Evolutionary conservation across 2,329 filamentous ascomycete genomes (phyloP), one percentile per base, ranked within the genome.

Genomic region (Chalaropsis ovoidea): DNA sequence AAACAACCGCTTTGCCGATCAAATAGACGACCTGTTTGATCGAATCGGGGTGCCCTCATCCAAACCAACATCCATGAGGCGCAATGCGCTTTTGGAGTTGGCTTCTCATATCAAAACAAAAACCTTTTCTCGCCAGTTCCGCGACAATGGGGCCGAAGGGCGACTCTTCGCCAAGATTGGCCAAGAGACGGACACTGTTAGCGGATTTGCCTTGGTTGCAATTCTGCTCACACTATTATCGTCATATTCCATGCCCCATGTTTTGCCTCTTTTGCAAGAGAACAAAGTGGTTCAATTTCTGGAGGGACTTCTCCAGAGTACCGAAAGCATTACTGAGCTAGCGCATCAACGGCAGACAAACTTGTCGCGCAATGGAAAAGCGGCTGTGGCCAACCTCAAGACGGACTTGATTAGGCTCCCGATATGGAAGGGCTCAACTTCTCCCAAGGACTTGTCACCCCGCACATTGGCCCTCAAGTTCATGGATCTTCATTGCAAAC

Each of bases 141-240:
- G 88, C 22, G 86, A 91, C 68, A 86, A 90, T 69, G 84, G 85
- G 6, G 83, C 88, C 65, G 88, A 90, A 68, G 81, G 85, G 64
- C 82, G 82, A 39, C 78, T 96, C 17, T 82, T 90, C 63, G 79
- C 82, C 56, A 81, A 82, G 52, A 77, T 88, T 10, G 80, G 78
- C 0, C 77, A 78, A 61, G 83, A 87, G 70, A 75, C 78, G 1
- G 87, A 91, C 71, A 69, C 80, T 24, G 76, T 87, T 43, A 80
- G 81, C 63, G 85, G 84, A 6, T 88, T 87, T 71, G 76, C 84
- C 1, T 78, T 90, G 15, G 75, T 82, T n/a, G 81, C 83, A 1
- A 80, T 84, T n/a, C 76, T 89, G 4, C 76, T 85, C 4, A 81
- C 82, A 2, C 79, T 93, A 39, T 73, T 90, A 31, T 76, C 80